Evolutionary conservation across 2,329 filamentous ascomycete genomes (phyloP), one percentile per base, ranked within the genome.

Genomic region (Raffaelea ambrosiae): DNA sequence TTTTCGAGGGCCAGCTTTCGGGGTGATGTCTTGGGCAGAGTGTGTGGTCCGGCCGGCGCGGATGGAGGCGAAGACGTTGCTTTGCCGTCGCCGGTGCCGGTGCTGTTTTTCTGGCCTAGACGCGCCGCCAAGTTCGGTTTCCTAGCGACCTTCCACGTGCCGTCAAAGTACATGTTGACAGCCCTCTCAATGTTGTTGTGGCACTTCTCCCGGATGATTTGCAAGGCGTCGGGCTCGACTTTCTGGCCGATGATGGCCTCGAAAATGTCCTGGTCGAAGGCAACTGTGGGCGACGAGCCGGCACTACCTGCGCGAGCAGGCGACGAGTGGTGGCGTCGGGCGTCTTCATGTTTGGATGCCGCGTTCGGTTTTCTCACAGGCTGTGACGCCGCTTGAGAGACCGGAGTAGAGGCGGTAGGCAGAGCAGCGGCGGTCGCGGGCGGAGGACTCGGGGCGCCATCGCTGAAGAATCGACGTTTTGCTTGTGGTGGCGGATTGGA

Each of bases 161-260:
- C 81, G 52, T 86, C 82, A 52, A 84, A 77, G 58, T 82, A 86
- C 76, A 84, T 83, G 50, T 83, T 83, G 48, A 84, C 74, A 7
- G 81, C 81, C 51, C 72, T 70, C 57, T 84, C 76, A 16, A 84
- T 68, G 51, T 81, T 70, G 46, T 76, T 66, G 21, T 73, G 73
- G 47, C 79, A 83, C 40, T 70, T 68, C 9, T 71, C 64, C n/a
- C 69, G 69, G 19, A 86, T 70, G 4, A 69, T 60, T 7, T 64
- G 63, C 43, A 84, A 57, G 1, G 70, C 63, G 21, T 77, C 68
- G 0, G 66, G 50, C 7, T 67, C 60, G 19, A 85, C 67, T 45
- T 74, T 74, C 49, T 76, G 72, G 33, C 80, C 81, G 20, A 84
- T 64, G 51, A 85, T 75, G 49, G 65, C 68, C 56, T 83, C 73